phyloP scores from a whole-genome alignment of 1,139 yeast genomes.

The Entelexis paramagnoliae region DNA sequence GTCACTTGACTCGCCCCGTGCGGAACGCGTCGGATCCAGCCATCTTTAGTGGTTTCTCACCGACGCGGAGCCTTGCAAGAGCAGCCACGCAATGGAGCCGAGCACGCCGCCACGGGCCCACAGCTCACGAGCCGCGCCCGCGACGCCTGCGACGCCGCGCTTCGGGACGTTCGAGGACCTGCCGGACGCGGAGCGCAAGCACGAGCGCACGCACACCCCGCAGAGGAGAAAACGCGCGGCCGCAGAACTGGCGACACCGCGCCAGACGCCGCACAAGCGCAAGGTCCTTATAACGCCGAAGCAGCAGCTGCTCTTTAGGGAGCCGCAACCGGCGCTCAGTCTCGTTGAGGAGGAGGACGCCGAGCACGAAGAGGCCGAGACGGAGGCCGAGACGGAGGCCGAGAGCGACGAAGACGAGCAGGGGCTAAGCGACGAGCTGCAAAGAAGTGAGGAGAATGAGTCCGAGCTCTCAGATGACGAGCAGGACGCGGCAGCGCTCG shows the following conservation, averaged over 20 bases:
- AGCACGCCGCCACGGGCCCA: slow-evolving; percentile 28
- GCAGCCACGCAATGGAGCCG: slow-evolving; percentile 11
- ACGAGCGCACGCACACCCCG: slow-evolving; percentile 3
- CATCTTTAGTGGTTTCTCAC: not conserved
- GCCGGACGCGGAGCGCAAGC: slow-evolving; percentile 23
- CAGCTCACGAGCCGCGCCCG: slow-evolving; percentile 20
- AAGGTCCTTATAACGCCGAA: slow-evolving; percentile 6
- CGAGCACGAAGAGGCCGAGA: slow-evolving; percentile 1
- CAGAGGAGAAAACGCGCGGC: slow-evolving; percentile 14
- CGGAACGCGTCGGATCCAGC: slow-evolving; percentile 14
- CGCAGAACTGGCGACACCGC: slow-evolving; percentile 23
- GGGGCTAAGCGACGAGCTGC: not conserved
- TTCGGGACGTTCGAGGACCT: slow-evolving; percentile 33
- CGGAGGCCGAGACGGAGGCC: not conserved
- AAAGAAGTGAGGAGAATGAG: not conserved
- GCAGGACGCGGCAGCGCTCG: not conserved
- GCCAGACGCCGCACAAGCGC: slow-evolving; percentile 25
- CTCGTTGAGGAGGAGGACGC: slow-evolving; percentile 1
- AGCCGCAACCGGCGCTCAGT: not conserved
- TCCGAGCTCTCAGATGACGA: not conserved
- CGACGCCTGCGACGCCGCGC: slow-evolving; percentile 33
- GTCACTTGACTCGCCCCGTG: slow-evolving; percentile 2
- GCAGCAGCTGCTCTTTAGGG: not conserved
- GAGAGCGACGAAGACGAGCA: not conserved
- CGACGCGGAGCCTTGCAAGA: not conserved